Base-by-base conservation (phyloP, 1,139 yeast genomes). In the Suhomyces kunorum region DNA sequence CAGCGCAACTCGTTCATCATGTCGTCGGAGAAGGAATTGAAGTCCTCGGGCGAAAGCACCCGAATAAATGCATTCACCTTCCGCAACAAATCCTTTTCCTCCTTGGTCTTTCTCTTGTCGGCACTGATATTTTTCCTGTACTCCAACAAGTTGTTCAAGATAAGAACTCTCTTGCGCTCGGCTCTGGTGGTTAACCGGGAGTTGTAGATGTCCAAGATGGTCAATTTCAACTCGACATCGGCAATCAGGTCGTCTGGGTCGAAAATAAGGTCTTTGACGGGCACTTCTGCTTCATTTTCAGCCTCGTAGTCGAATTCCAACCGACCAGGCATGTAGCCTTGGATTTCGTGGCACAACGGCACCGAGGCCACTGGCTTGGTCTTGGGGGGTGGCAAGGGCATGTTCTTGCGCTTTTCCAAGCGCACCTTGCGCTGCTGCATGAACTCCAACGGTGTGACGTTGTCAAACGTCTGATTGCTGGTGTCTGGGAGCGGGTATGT, bases 251-350 rank as follows among this genome's bases (percentile, higher is more conserved):
- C 98, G 48, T 92, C 98, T 0, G 94, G 88, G 54, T 92, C 98
- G 57, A 94, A 92, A 6, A 85, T 78, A 92, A 92, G 87, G 59
- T 94, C 98, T 59, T 92, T 94, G 27, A 92, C 88, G 0, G 95
- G 83, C 41, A 85, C 74, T 63, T 92, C 99, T 0, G 98, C 98
- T 39, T 92, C 99, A 56, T 92, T 92, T 59, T 94, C 98, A 28
- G 87, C 89, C 60, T 92, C 99, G 45, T 84, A 87, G 57, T 92
- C 99, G 63, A 92, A 92, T 61, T 92, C 99, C 48, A 92, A 71
- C 54, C 98, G 79, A 34, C 98, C 99, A 26, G 99, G 99, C 99
- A 94, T 92, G 60, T 83, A 92, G 3, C 97, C 98, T 63, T 92
- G 98, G 46, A 92, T 81, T 56, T 94, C 98, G 58, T 94, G 98